Base-by-base conservation (phyloP, 140 eudicot genomes). In the Flaveria floridana region DNA sequence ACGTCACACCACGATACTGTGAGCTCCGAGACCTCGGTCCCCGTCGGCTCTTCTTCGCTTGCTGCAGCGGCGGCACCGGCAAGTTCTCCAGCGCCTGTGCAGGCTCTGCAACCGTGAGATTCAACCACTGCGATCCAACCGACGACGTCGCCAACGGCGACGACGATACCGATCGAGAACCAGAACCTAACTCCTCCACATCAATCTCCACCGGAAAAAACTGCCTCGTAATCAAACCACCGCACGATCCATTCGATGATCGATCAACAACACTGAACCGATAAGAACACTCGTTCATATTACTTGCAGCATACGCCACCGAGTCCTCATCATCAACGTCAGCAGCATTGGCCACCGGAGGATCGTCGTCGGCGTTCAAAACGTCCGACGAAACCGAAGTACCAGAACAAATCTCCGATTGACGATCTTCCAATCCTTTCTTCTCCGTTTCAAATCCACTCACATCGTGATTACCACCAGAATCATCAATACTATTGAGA, bases 11-110 rank as follows among this genome's bases (percentile, higher is more conserved):
- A 0, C 99, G 85, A 65, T 90, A 94, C 85, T 90, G 95, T 19
- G 97, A 94, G 79, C 99, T 94, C 19, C 96, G 53, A 34, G 99
- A 94, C 84, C 97, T 77, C 19, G 99, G 99, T 37, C 99, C 99
- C 21, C 99, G 86, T 81, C 99, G 77, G 76, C 96, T 88, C 72
- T 94, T 94, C 89, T 86, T 91, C 67, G 78, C 80, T 48, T 78
- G 81, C 89, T 75, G 86, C 69, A 78, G 85, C 26, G 30, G 75
- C 42, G 58, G 79, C 51, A 68, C 83, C 55, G 21, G 80, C 52
- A 51, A 30, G 21, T 72, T 71, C 51, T 79, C 84, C 65, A 73
- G 79, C 57, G 42, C 82, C 14, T 20, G 58, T 2, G 30, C 74
- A 34, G 79, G 70, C 34, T 79, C 84, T 56, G 79, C 63, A 56